Percentiles rank a stretch among this genome's conserved stretches.
phyloP scores from a whole-genome alignment of 208 protist species.

The Porcisia deanei region DNA sequence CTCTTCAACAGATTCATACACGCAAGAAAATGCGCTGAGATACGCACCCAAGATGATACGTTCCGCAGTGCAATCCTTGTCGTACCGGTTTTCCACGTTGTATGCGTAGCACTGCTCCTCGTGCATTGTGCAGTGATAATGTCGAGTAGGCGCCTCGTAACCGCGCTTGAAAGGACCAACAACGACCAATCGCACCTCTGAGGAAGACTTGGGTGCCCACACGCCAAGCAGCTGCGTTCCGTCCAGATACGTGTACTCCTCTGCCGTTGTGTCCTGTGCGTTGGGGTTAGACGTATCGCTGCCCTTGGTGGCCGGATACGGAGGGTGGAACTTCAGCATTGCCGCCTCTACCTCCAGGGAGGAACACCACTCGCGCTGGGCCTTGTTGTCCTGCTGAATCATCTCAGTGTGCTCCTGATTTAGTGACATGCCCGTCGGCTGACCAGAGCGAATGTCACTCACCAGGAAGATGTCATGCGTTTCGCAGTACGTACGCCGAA shows the following conservation, averaged over 20 bases:
- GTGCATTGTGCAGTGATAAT: slow-evolving; percentile 87
- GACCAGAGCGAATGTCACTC: slow-evolving; percentile 91
- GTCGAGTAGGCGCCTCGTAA: slow-evolving; percentile 20
- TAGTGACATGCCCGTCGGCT: slow-evolving; percentile 49
- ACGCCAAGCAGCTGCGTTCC: slow-evolving; percentile 86
- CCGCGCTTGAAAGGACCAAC: slow-evolving; percentile 47
- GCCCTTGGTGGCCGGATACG: slow-evolving; percentile 77
- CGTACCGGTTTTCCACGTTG: slow-evolving; percentile 85
- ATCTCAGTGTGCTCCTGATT: slow-evolving; percentile 86
- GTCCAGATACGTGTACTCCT: slow-evolving; percentile 75
- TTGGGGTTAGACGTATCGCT: slow-evolving; percentile 32
- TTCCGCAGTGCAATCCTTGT: slow-evolving; percentile 88
- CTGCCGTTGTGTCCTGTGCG: slow-evolving; percentile 54
- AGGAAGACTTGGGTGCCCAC: slow-evolving; percentile 94
- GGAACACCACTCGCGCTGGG: slow-evolving; percentile 88
- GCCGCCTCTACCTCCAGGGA: slow-evolving; percentile 72
- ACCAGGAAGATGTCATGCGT: slow-evolving; percentile 85
- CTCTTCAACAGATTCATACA: slow-evolving; percentile 19
- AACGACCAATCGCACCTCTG: slow-evolving; percentile 92
- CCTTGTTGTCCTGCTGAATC: slow-evolving; percentile 82
- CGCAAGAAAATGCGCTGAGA: slow-evolving; percentile 35
- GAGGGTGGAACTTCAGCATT: slow-evolving; percentile 96
- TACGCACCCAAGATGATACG: slow-evolving; percentile 72
- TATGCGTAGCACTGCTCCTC: slow-evolving; percentile 95
- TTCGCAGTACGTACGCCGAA: slow-evolving; percentile 51